Conservation (phyloP, 805 yeast species). For the Spathaspora boniae region DNA sequence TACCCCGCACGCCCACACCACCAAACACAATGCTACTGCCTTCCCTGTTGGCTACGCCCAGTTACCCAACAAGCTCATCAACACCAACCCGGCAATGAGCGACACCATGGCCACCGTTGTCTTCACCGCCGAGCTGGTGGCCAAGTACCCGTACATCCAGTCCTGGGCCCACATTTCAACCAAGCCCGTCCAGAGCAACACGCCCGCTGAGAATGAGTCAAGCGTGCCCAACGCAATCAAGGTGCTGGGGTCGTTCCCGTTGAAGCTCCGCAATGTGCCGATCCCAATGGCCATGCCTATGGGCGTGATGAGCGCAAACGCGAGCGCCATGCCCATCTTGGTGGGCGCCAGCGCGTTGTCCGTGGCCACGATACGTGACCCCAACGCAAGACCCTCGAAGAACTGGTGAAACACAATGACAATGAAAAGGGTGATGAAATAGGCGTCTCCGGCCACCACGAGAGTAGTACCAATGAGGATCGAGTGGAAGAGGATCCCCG, state of each 20-base stretch:
- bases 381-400: conserved; percentile 30
- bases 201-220: conserved; percentile 33
- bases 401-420: conserved; percentile 31
- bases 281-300: conserved; percentile 32
- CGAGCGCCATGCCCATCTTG: conserved; percentile 18
- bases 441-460: conserved; percentile 28
- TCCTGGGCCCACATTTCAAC: conserved; percentile 29
- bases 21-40: no score
- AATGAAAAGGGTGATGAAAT: conserved; percentile 25
- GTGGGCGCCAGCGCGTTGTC: conserved; percentile 7
- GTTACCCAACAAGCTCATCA: conserved; percentile 32
- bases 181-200: conserved; percentile 29
- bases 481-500: conserved; percentile 31
- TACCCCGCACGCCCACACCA: no score
- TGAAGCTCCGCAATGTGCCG: conserved; percentile 23
- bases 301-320: conserved; percentile 23
- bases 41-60: no score
- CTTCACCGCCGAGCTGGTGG: conserved; percentile 14
- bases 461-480: conserved; percentile 26
- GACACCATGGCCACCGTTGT: conserved; percentile 13
- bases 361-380: conserved; percentile 21
- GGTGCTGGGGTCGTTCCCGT: conserved; percentile 26
- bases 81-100: conserved; percentile 20
- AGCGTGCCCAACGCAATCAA: conserved; percentile 30
- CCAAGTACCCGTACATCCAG: conserved; percentile 23